phyloP scores from a whole-genome alignment of 768 basidiomycete species.

The Clathrus columnatus region DNA sequence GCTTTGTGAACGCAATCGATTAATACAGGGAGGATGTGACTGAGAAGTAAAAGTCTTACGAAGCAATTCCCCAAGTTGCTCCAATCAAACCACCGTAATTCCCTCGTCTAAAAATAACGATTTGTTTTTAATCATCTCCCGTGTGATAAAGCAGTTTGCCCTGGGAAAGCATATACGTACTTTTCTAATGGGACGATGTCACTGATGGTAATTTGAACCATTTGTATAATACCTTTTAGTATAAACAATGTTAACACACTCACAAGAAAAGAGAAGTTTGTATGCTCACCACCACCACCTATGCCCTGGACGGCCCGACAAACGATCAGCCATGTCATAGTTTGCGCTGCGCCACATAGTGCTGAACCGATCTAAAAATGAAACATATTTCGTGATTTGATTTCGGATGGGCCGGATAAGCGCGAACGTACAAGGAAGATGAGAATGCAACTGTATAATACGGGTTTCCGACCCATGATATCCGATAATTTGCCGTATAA shows the following conservation, averaged over 20 bases:
- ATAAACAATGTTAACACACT: not conserved
- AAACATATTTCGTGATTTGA: not conserved
- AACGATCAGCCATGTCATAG: constrained; percentile 67
- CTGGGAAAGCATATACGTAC: constrained; percentile 32
- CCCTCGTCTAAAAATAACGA: constrained; percentile 44
- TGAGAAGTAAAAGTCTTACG: constrained; percentile 21
- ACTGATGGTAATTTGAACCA: constrained; percentile 69
- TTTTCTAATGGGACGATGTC: constrained; percentile 78
- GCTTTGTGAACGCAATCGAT: constrained; percentile 24
- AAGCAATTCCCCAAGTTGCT: constrained; percentile 71
- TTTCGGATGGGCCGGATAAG: not conserved
- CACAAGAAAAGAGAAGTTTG: not conserved
- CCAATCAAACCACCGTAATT: constrained; percentile 68
- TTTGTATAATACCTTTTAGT: constrained; percentile 14
- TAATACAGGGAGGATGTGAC: not conserved
- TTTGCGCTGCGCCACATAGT: constrained; percentile 74
- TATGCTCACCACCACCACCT: constrained; percentile 56
- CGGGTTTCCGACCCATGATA: constrained; percentile 55
- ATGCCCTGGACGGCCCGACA: constrained; percentile 76
- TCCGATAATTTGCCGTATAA: constrained; percentile 75
- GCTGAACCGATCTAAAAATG: constrained; percentile 58
- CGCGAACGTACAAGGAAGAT: constrained; percentile 51
- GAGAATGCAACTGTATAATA: constrained; percentile 56
- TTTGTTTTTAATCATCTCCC: too few relatives aligned
- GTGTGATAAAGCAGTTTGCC: not conserved